phyloP scores from a whole-genome alignment of 208 protist genomes.

The Leishmania major region DNA sequence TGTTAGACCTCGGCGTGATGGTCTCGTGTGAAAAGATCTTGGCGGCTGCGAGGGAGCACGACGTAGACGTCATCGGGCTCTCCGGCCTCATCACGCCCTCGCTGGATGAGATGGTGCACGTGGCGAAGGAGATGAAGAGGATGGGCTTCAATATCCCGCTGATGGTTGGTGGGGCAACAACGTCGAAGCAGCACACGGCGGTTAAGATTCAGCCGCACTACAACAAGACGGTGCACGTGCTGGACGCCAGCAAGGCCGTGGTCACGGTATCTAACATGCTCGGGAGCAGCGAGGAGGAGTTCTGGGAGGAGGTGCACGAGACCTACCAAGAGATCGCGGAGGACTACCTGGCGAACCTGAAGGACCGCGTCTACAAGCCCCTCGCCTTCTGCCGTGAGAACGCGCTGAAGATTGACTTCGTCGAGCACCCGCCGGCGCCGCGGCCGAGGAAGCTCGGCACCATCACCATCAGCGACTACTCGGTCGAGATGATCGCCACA shows the following conservation, averaged over 20 bases:
- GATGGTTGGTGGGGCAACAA: constrained; percentile 97
- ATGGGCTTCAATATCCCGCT: constrained; percentile 84
- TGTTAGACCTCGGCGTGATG: constrained; percentile 97
- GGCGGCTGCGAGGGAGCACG: constrained; percentile 67
- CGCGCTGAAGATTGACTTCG: constrained; percentile 78
- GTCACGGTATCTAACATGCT: constrained; percentile 82
- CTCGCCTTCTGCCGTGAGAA: constrained; percentile 69
- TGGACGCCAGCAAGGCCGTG: constrained; percentile 95
- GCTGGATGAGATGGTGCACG: constrained; percentile 96
- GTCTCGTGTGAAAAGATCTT: constrained; percentile 93
- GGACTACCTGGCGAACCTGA: constrained; percentile 92
- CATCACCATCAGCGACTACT: constrained; percentile 79
- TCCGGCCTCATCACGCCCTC: constrained; percentile 98
- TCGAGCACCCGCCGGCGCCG: constrained; percentile 43
- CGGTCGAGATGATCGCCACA: constrained; percentile 79
- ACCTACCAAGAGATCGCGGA: constrained; percentile 93
- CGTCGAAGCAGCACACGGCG: constrained; percentile 96
- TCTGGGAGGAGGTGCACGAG: constrained; percentile 86
- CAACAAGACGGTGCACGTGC: constrained; percentile 88
- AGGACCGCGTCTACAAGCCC: constrained; percentile 88
- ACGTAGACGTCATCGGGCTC: constrained; percentile 94
- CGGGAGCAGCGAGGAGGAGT: constrained; percentile 59
- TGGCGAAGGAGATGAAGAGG: constrained; percentile 95
- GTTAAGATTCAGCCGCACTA: constrained; percentile 97
- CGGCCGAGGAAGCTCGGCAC: constrained; percentile 72